Base-by-base conservation (phyloP, 805 yeast species). In the Candida ortonii region DNA sequence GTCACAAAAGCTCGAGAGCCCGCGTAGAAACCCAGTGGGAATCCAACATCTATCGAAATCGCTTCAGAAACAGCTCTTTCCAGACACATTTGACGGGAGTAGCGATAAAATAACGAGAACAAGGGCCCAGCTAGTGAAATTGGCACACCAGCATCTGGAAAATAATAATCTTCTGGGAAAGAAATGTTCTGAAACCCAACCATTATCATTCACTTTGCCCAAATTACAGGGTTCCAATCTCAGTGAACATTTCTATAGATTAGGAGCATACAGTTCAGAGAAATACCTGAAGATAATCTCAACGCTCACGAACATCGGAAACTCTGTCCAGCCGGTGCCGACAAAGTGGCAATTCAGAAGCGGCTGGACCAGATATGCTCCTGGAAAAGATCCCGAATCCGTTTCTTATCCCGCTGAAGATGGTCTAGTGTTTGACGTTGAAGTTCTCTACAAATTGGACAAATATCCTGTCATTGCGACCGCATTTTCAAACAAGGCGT, bases 371-470 rank as follows among this genome's bases (percentile, higher is more conserved):
- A 67, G 82, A 48, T 90, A 93, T 56, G 73, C 62, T 3, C 62
- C 65, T 0, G 80, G 80, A 1, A 53, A 62, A 34, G 43, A 46
- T 0, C 88, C 95, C 0, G 58, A 60, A 14, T 39, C 53, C 0
- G 96, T 93, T 0, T 66, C 65, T 0, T 80, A 62, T 48, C 98
- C 98, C 0, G 44, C 62, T 3, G 97, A 85, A 38, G 70, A 78
- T 25, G 76, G 74, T 3, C 52, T 93, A 9, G 88, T 84, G 0
- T 90, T 90, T 57, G 99, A 93, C 59, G 89, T 86, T 8, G 99
- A 93, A 56, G 85, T 82, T 0, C 55, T 89, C 51, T 89, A 87
- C 60, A 80, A 85, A 46, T 59, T 76, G 1, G 76, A 93, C 0
- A 73, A 71, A 3, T 89, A 77, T 53, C 80, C 97, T 0, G 76